Evolutionary conservation across 2,329 filamentous ascomycete genomes (phyloP), one percentile per base, ranked within the genome.

Genomic region (Colletotrichum sp.): DNA sequence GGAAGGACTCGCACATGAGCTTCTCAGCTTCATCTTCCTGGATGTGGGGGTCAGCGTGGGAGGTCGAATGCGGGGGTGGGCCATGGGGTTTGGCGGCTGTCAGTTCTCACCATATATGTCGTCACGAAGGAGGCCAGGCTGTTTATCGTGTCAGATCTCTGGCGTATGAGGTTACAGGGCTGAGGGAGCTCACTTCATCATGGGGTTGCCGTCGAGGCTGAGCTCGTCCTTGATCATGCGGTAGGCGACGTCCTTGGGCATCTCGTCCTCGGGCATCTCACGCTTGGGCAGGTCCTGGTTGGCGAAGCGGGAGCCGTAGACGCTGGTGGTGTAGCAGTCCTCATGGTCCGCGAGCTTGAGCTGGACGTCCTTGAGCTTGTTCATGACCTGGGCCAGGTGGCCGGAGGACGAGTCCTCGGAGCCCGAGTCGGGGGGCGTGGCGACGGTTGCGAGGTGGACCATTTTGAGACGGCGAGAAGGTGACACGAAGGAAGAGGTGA

Each of bases 211-310:
- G 83, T 99, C 96, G 69, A 98, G 89, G 78, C 95, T 97, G 78
- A 98, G 89, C 82, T 98, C 95, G 84, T 98, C 96, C 88, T 95
- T 96, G 89, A 98, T 98, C 95, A 98, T 94, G 65, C 96, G 93
- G 85, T 98, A 98, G n/a, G 96, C 96, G 69, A 98, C 91, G 79
- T 98, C 95, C 80, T 92, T 93, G 61, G 96, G 96, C 96, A 98
- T 98, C 86, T 98, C 95, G 25, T 87, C 82, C 81, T 98, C 95
- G 2, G 96, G 96, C 92, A 99, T 98, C 87, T 96, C 94, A 82
- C 94, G 89, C 82, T 90, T 92, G 32, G 96, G 96, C 57, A 99
- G 89, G 81, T 98, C 95, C 82, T 94, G 88, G 36, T 91, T 91
- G 27, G 96, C 96, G 83, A 95, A 98, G 78, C 90, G 92, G 78